These are phyloP conservation scores for Colletotrichum paranaense DNA, from an alignment of 2,329 filamentous ascomycete genomes.

Conservation along the genomic window DNA sequence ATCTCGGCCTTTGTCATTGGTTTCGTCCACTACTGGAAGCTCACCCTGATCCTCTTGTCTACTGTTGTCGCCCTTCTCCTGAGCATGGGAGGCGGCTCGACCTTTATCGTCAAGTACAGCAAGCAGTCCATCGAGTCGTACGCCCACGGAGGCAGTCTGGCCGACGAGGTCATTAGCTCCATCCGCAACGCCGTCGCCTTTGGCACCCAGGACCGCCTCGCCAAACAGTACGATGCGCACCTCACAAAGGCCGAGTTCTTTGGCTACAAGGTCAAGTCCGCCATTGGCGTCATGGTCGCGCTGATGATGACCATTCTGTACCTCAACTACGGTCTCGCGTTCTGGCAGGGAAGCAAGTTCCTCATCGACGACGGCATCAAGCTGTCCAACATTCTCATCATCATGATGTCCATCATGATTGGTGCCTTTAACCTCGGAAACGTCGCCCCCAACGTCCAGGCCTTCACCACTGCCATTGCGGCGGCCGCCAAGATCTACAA, in stretches of 20 bases:
- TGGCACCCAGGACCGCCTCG: constrained; percentile 92
- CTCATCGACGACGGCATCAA: constrained; percentile 73
- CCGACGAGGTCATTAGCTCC: constrained; percentile 94
- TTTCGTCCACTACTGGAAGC: constrained; percentile 91
- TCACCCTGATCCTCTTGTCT: constrained; percentile 87
- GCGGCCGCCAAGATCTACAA: constrained; percentile 93
- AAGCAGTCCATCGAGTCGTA: constrained; percentile 83
- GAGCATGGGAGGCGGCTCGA: constrained; percentile 79
- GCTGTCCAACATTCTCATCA: constrained; percentile 81
- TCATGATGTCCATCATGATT: constrained; percentile 91
- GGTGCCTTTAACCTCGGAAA: constrained; percentile 93
- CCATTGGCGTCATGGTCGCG: constrained; percentile 82
- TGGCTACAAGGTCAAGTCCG: constrained; percentile 80
- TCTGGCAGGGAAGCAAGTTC: constrained; percentile 87
- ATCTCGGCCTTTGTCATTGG: constrained; percentile 90
- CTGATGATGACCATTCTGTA: constrained; percentile 87
- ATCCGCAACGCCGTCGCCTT: constrained; percentile 94
- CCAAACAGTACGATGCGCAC: constrained; percentile 84
- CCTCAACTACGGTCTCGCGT: constrained; percentile 86
- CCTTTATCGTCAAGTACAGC: constrained; percentile 83
- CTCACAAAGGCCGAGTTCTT: constrained; percentile 78
- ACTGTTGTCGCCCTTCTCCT: constrained; percentile 84
- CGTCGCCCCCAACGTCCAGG: constrained; percentile 85
- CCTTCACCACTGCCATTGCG: constrained; percentile 84
- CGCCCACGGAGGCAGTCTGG: constrained; percentile 85